These are phyloP conservation scores for Fusarium burgessii DNA, from an alignment of 2,329 filamentous ascomycete genomes.

Conservation along the genomic window DNA sequence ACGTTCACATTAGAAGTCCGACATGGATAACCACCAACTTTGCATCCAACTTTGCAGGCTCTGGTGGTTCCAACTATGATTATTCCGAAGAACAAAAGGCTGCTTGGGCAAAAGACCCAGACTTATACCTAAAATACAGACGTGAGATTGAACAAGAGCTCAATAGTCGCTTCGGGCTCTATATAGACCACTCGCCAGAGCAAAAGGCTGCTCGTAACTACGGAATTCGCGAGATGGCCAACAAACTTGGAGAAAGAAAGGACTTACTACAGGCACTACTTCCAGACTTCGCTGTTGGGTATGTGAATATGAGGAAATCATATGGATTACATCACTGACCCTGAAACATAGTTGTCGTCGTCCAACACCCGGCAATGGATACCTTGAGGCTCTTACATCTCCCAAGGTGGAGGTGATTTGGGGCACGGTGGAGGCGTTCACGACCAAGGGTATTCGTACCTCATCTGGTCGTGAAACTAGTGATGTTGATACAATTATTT, in stretches of 20 bases:
- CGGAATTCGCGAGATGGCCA: not conserved
- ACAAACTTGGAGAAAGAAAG: not conserved
- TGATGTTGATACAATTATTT: not conserved
- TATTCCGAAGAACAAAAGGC: not conserved
- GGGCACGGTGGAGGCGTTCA: not conserved
- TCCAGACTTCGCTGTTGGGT: not conserved
- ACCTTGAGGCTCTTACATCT: not conserved
- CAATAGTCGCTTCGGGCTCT: not conserved
- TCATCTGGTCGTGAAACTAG: not conserved
- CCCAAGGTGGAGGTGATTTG: not conserved
- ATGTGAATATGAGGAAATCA: fast-evolving
- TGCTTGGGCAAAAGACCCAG: not conserved
- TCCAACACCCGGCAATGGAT: not conserved
- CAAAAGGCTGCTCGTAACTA: not conserved
- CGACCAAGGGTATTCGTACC: not conserved
- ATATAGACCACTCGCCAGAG: not conserved
- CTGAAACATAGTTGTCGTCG: not conserved
- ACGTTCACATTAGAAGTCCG: not conserved
- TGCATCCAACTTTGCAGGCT: not conserved
- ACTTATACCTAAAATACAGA: not conserved
- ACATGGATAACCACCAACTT: not conserved
- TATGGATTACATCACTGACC: not conserved
- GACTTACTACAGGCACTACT: not conserved
- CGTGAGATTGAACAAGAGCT: not conserved
- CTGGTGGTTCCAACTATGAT: not conserved